Base-by-base conservation (phyloP, 352 stramenopile species). In the Phytophthora tentaculata region DNA sequence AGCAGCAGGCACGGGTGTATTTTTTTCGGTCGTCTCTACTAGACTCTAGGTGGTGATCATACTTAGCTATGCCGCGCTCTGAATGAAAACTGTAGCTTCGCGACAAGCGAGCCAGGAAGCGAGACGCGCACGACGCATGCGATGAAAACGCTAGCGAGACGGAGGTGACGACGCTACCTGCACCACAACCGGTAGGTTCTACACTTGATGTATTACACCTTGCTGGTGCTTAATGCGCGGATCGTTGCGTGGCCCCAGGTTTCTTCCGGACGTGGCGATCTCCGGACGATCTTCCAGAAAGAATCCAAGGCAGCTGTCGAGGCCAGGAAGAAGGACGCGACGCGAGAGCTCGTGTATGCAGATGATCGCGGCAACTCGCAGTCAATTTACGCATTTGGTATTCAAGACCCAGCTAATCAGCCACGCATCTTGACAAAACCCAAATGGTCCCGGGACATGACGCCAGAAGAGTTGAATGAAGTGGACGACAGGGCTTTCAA, bases 71-170 rank as follows among this genome's bases (percentile, higher is more conserved):
- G 23, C 9, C 19, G 19, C 56, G 66, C 45, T 28, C 9, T 32
- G 28, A 32, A 5, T 32, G 28, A 32, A 32, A 45, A 52, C 48
- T 67, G 41, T 52, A 92, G 84, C 83, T 95, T 23, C 73, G 87
- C 41, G 83, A 88, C 35, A 94, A 94, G 72, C 84, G 88, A 41
- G 84, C 90, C 64, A 86, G 79, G 61, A 81, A 92, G 35, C 74
- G 78, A 43, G 66, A 74, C 54, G 73, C 65, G 12, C 41, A 60
- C 4, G 61, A 76, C 12, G 73, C 73, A 13, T 28, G n/a, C 3
- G 64, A 67, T 17, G 71, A 77, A 10, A 56, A 66, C 14, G 23
- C 35, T 17, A 5, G n/a, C 20, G n/a, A 16, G 22, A 23, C 58
- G 9, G 58, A 67, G 9, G 39, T 28, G 17, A 23, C 49, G 3